phyloP scores from a whole-genome alignment of 2,329 filamentous ascomycete genomes.

The Aspergillus ochraceus region DNA sequence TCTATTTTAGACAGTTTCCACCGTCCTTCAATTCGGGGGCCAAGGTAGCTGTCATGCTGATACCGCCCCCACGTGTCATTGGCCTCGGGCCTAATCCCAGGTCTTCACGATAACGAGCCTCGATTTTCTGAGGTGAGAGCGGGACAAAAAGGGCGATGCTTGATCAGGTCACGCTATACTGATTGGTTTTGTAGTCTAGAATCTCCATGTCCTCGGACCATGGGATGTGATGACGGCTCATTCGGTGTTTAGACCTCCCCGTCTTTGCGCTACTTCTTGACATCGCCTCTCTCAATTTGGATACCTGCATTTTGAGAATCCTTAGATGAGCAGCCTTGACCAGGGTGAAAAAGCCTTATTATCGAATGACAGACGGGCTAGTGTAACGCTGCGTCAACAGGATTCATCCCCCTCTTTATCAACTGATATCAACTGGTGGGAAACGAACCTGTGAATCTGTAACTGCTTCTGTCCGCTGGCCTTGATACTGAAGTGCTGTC shows the following conservation, averaged over 20 bases:
- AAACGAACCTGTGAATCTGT: not conserved
- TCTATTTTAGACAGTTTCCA: not conserved
- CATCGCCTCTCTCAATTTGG: too few relatives aligned
- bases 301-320: too few relatives aligned
- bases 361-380: not conserved
- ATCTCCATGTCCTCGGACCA: too few relatives aligned
- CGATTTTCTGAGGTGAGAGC: not conserved
- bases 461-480: not conserved
- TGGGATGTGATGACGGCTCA: too few relatives aligned
- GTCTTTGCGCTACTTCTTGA: too few relatives aligned
- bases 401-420: not conserved
- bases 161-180: too few relatives aligned
- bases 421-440: not conserved
- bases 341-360: not conserved
- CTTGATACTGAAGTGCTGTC: not conserved
- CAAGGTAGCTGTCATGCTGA: not conserved
- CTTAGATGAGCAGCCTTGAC: too few relatives aligned
- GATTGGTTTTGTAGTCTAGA: too few relatives aligned
- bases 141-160: not conserved
- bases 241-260: too few relatives aligned
- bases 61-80: not conserved
- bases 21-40: not conserved
- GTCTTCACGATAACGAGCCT: not conserved
- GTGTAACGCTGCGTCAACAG: not conserved
- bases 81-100: not conserved